Percentiles rank a stretch among this genome's conserved stretches.
Conservation (phyloP, 2,329 filamentous ascomycete species). For the Fusarium concolor region DNA sequence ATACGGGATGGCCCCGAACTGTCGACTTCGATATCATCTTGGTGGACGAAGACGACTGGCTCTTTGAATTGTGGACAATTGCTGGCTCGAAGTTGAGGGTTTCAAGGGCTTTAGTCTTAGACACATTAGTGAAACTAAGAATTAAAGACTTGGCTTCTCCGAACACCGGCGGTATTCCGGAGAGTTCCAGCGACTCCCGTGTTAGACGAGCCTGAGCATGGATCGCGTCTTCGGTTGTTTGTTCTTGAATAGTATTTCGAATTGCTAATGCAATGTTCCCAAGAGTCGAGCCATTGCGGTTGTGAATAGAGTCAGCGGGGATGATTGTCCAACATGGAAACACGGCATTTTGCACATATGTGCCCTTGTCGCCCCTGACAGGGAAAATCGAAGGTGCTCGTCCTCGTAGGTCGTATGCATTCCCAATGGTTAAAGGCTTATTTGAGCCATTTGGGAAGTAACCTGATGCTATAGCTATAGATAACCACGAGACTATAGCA, state of each 20-base stretch:
- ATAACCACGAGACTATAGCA: conserved; percentile 6
- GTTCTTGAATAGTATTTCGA: not conserved
- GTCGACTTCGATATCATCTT: not conserved
- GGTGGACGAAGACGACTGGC: not conserved
- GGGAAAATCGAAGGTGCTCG: conserved; percentile 15
- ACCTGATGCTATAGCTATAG: not conserved
- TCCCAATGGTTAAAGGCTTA: not conserved
- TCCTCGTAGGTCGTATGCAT: conserved; percentile 10
- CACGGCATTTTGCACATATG: conserved; percentile 12
- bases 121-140: conserved; percentile 1
- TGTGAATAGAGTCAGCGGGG: not conserved
- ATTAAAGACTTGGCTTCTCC: conserved; percentile 3
- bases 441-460: conserved; percentile 4
- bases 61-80: not conserved
- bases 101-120: not conserved
- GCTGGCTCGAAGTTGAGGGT: conserved; percentile 4
- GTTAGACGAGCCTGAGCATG: conserved; percentile 13
- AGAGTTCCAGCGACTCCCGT: not conserved
- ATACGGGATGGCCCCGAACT: conserved; percentile 1
- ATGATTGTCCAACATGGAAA: conserved; percentile 8
- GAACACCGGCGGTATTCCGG: conserved; percentile 17
- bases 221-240: conserved; percentile 7
- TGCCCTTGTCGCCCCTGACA: not conserved
- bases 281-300: not conserved
- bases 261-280: conserved; percentile 6